Percentiles rank a stretch among this genome's conserved stretches.
Conservation (phyloP, 805 yeast genomes). For the Ascoidea tarda region DNA sequence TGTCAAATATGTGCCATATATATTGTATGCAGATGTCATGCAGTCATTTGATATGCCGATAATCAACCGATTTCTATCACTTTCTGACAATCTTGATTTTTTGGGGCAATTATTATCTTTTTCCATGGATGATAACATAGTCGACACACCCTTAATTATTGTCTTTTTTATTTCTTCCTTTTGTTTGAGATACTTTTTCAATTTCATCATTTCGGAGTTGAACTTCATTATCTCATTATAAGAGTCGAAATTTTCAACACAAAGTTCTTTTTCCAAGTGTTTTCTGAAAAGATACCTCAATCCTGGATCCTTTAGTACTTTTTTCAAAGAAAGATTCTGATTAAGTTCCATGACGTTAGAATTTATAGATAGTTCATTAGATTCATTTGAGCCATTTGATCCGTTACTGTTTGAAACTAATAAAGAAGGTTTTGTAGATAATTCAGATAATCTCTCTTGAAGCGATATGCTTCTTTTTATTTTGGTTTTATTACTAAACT, state of each 20-base stretch:
- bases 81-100: too few species aligned
- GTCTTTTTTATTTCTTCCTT: constrained; percentile 6
- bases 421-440: background rate
- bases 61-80: background rate
- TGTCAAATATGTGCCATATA: constrained; percentile 53
- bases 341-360: background rate
- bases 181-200: constrained; percentile 17
- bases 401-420: constrained; percentile 11
- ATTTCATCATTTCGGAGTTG: constrained; percentile 27
- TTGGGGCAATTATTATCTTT: too few species aligned
- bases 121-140: background rate
- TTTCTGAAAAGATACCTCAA: constrained; percentile 48
- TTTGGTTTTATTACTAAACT: background rate
- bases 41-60: constrained; percentile 33
- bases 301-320: constrained; percentile 61
- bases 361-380: constrained; percentile 10
- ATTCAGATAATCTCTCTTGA: background rate
- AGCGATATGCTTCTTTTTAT: background rate
- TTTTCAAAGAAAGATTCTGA: constrained; percentile 16
- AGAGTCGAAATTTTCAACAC: constrained; percentile 68
- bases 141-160: constrained; percentile 4
- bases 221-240: constrained; percentile 44
- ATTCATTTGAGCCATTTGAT: background rate
- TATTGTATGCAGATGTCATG: constrained; percentile 43
- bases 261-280: constrained; percentile 50